phyloP scores from a whole-genome alignment of 805 yeast genomes.

The Yarrowia divulgata region DNA sequence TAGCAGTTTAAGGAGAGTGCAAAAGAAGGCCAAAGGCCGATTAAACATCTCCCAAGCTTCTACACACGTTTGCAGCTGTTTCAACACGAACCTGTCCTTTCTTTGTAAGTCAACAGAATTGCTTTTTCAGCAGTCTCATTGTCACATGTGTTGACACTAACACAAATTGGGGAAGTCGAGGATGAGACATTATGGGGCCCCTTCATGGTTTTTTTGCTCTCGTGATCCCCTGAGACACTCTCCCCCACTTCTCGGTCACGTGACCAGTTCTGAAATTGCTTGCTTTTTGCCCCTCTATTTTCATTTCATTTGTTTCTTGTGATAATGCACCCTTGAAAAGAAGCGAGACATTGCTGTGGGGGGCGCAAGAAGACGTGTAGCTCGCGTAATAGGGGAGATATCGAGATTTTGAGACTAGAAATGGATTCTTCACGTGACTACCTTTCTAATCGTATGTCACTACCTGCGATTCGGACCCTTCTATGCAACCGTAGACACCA shows the following conservation, averaged over 20 bases:
- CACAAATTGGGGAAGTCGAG: background rate
- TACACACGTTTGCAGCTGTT: too few species aligned
- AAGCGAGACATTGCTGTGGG: background rate
- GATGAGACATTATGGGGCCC: background rate
- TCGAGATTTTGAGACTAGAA: background rate
- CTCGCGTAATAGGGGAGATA: background rate
- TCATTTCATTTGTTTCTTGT: background rate
- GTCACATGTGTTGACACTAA: background rate
- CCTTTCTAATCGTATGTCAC: background rate
- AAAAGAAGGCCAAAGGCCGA: too few species aligned
- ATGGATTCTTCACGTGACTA: background rate
- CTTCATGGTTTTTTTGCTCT: background rate
- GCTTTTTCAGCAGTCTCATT: background rate
- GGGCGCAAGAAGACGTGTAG: background rate
- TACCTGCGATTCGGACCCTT: too few species aligned
- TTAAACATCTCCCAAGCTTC: too few species aligned
- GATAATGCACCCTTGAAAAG: constrained; percentile 1
- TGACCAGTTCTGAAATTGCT: background rate
- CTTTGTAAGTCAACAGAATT: background rate
- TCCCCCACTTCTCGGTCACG: background rate
- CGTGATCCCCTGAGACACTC: background rate
- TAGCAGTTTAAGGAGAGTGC: too few species aligned
- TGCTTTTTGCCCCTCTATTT: background rate
- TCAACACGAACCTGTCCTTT: too few species aligned
- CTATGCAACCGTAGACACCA: too few species aligned